Evolutionary conservation across 106 monocot species (phyloP), one percentile per base, ranked within the genome.

Genomic region (Amphibolis antarctica): DNA sequence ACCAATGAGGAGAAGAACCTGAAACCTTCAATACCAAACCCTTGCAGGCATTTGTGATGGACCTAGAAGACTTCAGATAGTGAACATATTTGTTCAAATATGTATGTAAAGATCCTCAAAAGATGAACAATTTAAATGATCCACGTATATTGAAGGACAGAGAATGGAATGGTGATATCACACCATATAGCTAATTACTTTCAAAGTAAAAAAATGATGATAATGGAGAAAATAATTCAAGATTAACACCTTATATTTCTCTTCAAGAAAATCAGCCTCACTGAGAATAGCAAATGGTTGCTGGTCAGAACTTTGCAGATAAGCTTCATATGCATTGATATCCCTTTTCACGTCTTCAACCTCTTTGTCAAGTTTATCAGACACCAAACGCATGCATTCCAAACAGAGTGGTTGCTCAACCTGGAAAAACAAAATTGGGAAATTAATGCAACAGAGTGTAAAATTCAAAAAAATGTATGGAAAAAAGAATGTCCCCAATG

Each of bases 321-420:
- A 87, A 29, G 82, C 75, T 66, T 98, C 98, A 75, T 91, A 91
- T 62, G 86, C 82, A 73, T 91, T 82, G 27, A 90, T 98, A 62
- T 98, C 98, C 63, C 77, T 75, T 63, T 82, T 98, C 29, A 91
- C 83, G 75, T 98, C 98, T 63, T 91, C 91, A 59, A 98, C 77
- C 72, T 91, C 98, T 62, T 88, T 87, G 50, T 98, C 87, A 66
- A 88, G 80, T 69, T 88, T 88, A 67, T 91, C 85, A 42, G 91
- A 98, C 58, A 91, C 72, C 20, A 98, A 55, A 26, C 87, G 64
- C 90, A 98, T 87, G 77, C 98, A 98, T 28, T 98, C 98, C 71
- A 98, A 75, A 68, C 91, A 98, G 28, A 86, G 70, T 53, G 98
- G 98, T 67, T 98, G 98, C 55, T 98, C 90, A 68, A 98, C 82